phyloP scores from a whole-genome alignment of 129 eudicot genomes.

The Calendula officinalis region DNA sequence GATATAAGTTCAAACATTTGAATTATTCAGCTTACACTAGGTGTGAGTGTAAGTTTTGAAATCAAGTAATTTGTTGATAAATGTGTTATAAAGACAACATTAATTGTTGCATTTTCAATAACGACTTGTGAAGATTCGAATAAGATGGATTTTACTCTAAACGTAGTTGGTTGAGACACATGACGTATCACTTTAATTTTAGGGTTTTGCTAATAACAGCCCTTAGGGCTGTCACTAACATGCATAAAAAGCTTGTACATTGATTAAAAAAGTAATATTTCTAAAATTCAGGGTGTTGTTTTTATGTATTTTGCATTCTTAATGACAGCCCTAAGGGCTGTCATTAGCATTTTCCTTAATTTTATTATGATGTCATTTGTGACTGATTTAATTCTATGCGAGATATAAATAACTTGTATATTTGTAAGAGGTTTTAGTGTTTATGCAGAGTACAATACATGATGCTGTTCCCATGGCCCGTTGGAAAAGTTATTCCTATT shows the following conservation, averaged over 20 bases:
- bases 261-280: too few species aligned
- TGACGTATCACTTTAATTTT: too few species aligned
- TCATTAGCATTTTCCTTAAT: not conserved
- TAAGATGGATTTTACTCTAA: constrained; percentile 85
- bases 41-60: not conserved
- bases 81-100: too few species aligned
- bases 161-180: constrained; percentile 85
- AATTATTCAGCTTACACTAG: too few species aligned
- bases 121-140: too few species aligned
- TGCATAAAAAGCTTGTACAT: too few species aligned
- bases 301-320: too few species aligned
- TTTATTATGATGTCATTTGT: not conserved
- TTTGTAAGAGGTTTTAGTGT: constrained; percentile 3
- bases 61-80: constrained; percentile 22
- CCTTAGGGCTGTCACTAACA: too few species aligned
- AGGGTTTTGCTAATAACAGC: too few species aligned
- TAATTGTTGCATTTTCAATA: too few species aligned
- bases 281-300: constrained; percentile 85
- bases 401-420: constrained; percentile 5
- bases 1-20: too few species aligned
- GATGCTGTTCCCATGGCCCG: constrained; percentile 98
- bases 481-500: constrained; percentile 86
- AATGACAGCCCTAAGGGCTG: constrained; percentile 89
- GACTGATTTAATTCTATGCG: not conserved
- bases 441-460: constrained; percentile 68